Evolutionary conservation across 2,329 filamentous ascomycete genomes (phyloP).

Genomic region (Fusarium sp.): DNA sequence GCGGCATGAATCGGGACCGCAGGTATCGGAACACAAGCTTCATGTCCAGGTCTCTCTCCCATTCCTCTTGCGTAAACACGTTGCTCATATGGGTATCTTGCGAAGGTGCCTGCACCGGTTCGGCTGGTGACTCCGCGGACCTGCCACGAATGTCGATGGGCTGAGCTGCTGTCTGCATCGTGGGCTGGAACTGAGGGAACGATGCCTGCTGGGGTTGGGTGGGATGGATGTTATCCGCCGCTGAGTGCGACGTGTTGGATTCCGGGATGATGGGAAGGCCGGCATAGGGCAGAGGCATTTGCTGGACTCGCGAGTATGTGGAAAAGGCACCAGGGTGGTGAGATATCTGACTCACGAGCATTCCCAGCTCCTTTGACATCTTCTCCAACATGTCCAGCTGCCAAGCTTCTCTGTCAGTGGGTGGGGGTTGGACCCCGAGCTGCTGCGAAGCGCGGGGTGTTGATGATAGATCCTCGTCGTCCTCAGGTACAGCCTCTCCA

Average conservation of each 20-base stretch:
- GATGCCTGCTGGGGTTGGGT: constrained; percentile 38
- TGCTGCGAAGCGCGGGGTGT: constrained; percentile 60
- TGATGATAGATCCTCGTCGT: constrained; percentile 60
- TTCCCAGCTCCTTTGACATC: constrained; percentile 87
- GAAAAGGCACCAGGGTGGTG: constrained; percentile 88
- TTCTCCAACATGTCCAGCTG: constrained; percentile 84
- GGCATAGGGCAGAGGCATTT: constrained; percentile 79
- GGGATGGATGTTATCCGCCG: constrained; percentile 43
- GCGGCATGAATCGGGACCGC: constrained; percentile 76
- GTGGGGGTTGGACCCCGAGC: constrained; percentile 44
- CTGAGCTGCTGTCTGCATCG: constrained; percentile 53
- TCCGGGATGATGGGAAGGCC: constrained; percentile 77
- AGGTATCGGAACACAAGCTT: constrained; percentile 93
- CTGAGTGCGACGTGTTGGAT: constrained; percentile 51
- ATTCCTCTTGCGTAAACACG: constrained; percentile 79
- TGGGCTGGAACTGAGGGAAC: constrained; percentile 61
- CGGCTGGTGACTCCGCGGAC: constrained; percentile 36
- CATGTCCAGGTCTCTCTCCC: constrained; percentile 93
- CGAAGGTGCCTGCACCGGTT: constrained; percentile 34
- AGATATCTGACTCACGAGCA: constrained; percentile 84
- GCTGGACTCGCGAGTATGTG: constrained; percentile 77
- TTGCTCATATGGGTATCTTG: constrained; percentile 45
- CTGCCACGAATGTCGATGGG: constrained; percentile 53
- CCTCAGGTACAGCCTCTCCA: constrained; percentile 78
- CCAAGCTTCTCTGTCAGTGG: constrained; percentile 66